Evolutionary conservation across 768 basidiomycete species (phyloP).

Genomic region (Trametes cingulata): DNA sequence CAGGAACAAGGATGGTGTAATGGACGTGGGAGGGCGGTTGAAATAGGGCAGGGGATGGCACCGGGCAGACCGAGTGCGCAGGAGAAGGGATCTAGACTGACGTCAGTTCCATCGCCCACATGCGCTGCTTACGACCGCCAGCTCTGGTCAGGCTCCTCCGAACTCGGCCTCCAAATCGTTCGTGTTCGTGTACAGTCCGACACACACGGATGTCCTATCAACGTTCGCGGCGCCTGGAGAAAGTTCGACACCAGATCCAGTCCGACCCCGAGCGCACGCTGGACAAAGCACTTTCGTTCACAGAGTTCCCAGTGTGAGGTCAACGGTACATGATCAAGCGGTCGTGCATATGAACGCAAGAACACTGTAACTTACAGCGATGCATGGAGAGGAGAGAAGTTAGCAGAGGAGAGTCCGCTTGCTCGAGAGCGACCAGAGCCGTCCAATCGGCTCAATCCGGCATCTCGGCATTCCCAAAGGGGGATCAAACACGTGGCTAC

Average conservation of each 20-base stretch:
- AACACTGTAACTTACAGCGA: too few species aligned
- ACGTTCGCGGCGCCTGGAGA: neutral
- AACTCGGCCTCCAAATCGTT: neutral
- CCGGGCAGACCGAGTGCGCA: constrained; percentile 12
- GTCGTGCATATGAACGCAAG: too few species aligned
- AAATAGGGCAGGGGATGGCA: neutral
- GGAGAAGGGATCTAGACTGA: constrained; percentile 14
- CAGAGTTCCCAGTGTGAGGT: too few species aligned
- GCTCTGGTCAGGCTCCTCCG: neutral
- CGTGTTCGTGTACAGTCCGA: neutral
- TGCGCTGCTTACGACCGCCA: neutral
- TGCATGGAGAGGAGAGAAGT: too few species aligned
- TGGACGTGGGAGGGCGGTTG: neutral
- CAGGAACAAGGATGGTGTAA: neutral
- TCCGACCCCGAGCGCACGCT: neutral
- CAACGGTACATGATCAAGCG: too few species aligned
- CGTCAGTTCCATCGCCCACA: constrained; percentile 4
- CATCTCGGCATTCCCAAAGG: too few species aligned
- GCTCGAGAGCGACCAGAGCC: too few species aligned
- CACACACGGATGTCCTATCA: neutral
- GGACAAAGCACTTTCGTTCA: neutral
- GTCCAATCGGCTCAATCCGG: too few species aligned
- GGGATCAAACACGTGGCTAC: too few species aligned
- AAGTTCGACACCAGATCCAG: neutral
- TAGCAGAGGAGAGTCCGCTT: too few species aligned